phyloP scores from a whole-genome alignment of 352 stramenopile species.

The Phytophthora cactorum region DNA sequence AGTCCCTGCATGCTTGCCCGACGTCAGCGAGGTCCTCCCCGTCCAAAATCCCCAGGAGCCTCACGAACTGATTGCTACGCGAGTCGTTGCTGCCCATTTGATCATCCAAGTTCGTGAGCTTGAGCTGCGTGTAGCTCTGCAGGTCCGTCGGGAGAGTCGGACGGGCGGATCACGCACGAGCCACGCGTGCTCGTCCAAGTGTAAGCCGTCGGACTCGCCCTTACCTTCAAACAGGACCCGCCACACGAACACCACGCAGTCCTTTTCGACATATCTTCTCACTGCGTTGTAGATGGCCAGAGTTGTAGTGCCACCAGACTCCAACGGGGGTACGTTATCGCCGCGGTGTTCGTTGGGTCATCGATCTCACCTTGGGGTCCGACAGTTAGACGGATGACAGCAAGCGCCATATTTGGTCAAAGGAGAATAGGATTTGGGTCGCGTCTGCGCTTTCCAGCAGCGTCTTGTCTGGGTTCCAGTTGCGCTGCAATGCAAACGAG shows the following conservation, averaged over 20 bases:
- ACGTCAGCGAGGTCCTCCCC: constrained; percentile 4
- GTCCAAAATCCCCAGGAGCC: constrained; percentile 5
- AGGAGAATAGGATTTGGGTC: constrained; percentile 5
- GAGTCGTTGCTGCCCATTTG: not conserved
- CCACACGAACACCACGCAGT: constrained; percentile 64
- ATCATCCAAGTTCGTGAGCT: constrained; percentile 5
- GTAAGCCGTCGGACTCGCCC: constrained; percentile 35
- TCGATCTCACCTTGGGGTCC: constrained; percentile 4
- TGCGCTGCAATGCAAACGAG: not conserved
- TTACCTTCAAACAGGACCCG: constrained; percentile 39
- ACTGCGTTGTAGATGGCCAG: constrained; percentile 29
- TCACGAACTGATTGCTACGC: constrained; percentile 11
- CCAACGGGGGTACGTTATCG: constrained; percentile 2
- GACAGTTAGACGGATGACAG: constrained; percentile 3
- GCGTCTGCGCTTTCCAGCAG: constrained; percentile 11
- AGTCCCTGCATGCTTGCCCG: not conserved
- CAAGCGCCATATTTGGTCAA: constrained; percentile 6
- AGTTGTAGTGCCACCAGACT: not conserved
- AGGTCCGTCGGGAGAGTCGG: not conserved
- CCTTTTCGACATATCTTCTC: constrained; percentile 41
- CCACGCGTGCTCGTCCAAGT: constrained; percentile 58
- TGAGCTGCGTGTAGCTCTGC: constrained; percentile 7
- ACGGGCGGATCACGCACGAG: constrained; percentile 14
- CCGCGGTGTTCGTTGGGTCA: constrained; percentile 13
- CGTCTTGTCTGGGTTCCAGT: not conserved